A percentile compares a stretch with the other conserved stretches of the same genome.
Evolutionary conservation across 352 stramenopile species (phyloP).

Genomic region (Globisporangium polare): DNA sequence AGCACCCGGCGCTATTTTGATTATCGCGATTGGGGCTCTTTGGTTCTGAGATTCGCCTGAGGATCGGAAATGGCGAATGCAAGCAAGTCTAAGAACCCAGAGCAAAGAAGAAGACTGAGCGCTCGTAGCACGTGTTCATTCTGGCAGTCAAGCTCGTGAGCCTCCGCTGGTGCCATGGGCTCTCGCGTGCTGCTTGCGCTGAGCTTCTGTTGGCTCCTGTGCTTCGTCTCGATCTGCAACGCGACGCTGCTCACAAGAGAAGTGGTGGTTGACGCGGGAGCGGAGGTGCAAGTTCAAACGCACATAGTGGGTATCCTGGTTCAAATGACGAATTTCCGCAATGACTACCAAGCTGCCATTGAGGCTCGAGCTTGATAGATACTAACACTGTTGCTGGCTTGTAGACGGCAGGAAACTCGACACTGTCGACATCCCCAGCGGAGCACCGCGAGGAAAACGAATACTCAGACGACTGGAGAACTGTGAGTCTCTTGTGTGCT

Average conservation of each 20-base stretch:
- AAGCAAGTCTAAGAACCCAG: not conserved
- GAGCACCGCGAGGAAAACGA: not conserved
- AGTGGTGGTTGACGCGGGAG: not conserved
- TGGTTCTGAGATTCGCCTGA: not conserved
- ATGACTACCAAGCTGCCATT: not conserved
- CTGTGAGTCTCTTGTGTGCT: not conserved
- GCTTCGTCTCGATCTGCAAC: not conserved
- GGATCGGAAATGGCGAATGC: not conserved
- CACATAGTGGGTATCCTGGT: no score
- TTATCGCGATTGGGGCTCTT: not conserved
- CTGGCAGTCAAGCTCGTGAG: not conserved
- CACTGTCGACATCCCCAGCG: not conserved
- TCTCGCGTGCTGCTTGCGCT: not conserved
- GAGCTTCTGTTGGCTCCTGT: not conserved
- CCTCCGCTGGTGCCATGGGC: not conserved
- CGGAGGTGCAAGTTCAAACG: not conserved
- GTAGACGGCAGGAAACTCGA: not conserved
- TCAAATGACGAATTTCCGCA: not conserved
- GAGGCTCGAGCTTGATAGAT: not conserved
- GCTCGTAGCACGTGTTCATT: not conserved
- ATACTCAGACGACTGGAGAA: not conserved
- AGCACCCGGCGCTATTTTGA: constrained; percentile 5
- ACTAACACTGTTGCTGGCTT: not conserved
- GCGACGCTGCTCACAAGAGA: constrained; percentile 2
- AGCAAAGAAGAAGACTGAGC: not conserved